Percentiles rank a stretch among this genome's conserved stretches.
These are phyloP conservation scores for Sutorius australiensis DNA, from an alignment of 768 basidiomycete genomes.

Conservation along the genomic window DNA sequence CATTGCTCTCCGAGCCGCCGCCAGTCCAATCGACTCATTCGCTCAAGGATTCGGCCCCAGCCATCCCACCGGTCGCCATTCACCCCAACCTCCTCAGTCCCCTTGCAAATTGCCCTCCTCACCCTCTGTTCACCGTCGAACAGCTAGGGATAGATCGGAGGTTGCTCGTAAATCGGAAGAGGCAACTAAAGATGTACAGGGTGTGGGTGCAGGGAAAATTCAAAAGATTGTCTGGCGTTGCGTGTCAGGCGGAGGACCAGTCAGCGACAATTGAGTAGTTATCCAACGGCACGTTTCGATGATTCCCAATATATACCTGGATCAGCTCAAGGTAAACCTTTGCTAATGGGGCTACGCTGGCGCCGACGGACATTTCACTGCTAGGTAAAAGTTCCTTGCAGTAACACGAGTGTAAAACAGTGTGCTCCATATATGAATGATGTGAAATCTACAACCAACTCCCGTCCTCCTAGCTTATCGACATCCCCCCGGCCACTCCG, in stretches of 20 bases:
- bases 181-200: conserved; percentile 95
- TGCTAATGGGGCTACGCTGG: not conserved
- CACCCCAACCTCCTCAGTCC: conserved; percentile 35
- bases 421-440: too few relatives aligned
- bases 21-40: not conserved
- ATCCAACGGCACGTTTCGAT: not conserved
- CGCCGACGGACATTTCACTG: too few relatives aligned
- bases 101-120: conserved; percentile 31
- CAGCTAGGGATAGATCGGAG: conserved; percentile 89
- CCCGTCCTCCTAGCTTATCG: too few relatives aligned
- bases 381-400: not conserved
- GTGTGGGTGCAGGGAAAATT: conserved; percentile 94
- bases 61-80: conserved; percentile 25
- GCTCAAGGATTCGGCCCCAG: not conserved
- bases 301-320: not conserved
- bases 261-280: not conserved
- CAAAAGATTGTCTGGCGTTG: conserved; percentile 36
- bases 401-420: too few relatives aligned
- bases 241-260: not conserved
- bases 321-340: not conserved
- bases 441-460: too few relatives aligned
- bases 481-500: too few relatives aligned
- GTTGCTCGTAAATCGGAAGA: conserved; percentile 88
- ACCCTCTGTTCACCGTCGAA: conserved; percentile 72
- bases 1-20: not conserved